Evolutionary conservation across 805 yeast species (phyloP).

Genomic region (Ogataea polymorpha): DNA sequence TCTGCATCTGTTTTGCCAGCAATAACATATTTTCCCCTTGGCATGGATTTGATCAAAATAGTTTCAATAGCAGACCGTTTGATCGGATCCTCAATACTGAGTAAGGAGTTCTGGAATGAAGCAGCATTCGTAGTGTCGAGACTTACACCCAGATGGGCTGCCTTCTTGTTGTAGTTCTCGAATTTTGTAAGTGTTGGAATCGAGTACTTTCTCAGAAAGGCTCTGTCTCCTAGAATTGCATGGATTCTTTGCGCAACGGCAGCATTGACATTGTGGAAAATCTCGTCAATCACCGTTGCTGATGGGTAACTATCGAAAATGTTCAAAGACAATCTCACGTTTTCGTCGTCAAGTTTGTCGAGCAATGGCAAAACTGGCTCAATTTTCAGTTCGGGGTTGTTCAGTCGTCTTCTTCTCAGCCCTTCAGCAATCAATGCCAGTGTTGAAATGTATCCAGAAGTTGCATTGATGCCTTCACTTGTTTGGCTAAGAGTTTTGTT

Average conservation of each 20-base stretch:
- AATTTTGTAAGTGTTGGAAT: slow-evolving; percentile 79
- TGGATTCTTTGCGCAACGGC: slow-evolving; percentile 81
- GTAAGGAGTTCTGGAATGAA: slow-evolving; percentile 66
- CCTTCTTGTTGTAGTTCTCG: slow-evolving; percentile 72
- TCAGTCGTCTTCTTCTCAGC: slow-evolving; percentile 65
- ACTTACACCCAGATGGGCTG: slow-evolving; percentile 59
- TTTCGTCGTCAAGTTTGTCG: slow-evolving; percentile 84
- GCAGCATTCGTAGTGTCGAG: slow-evolving; percentile 75
- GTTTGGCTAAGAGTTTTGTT: slow-evolving; percentile 19
- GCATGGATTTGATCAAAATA: slow-evolving; percentile 73
- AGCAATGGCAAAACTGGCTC: slow-evolving; percentile 59
- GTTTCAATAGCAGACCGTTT: slow-evolving; percentile 76
- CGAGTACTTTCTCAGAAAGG: slow-evolving; percentile 84
- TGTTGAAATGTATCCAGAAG: slow-evolving; percentile 59
- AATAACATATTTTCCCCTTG: slow-evolving; percentile 80
- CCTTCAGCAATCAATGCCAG: slow-evolving; percentile 63
- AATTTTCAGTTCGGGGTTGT: slow-evolving; percentile 45
- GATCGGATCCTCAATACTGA: slow-evolving; percentile 56
- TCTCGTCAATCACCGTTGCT: slow-evolving; percentile 63
- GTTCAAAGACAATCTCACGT: slow-evolving; percentile 66
- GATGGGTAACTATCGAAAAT: slow-evolving; percentile 62
- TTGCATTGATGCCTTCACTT: slow-evolving; percentile 47
- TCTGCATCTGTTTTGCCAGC: slow-evolving; percentile 87
- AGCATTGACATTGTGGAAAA: slow-evolving; percentile 74
- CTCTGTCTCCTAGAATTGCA: slow-evolving; percentile 71